phyloP scores from a whole-genome alignment of 768 basidiomycete genomes.

The Lentinula sp. region DNA sequence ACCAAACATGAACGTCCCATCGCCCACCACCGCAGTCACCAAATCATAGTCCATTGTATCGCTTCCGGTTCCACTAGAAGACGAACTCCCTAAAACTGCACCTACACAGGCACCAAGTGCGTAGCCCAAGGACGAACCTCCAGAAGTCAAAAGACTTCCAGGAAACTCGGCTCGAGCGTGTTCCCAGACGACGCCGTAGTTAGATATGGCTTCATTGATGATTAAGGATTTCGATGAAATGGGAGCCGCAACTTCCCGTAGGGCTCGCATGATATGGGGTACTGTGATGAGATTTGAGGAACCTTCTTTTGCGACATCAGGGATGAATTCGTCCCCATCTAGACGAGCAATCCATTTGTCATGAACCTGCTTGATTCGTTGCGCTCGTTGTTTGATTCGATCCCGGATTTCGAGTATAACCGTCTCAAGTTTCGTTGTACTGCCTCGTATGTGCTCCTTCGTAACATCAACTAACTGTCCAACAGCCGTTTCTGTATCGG shows the following conservation, averaged over 20 bases:
- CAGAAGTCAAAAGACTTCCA: constrained; percentile 48
- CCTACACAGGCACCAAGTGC: constrained; percentile 61
- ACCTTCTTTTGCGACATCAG: neutral
- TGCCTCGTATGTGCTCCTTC: constrained; percentile 16
- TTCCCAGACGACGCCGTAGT: constrained; percentile 46
- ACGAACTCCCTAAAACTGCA: constrained; percentile 26
- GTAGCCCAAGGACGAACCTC: constrained; percentile 67
- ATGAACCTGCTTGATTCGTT: constrained; percentile 4
- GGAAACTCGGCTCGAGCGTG: constrained; percentile 49
- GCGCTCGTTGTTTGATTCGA: constrained; percentile 1
- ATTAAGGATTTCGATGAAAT: constrained; percentile 30
- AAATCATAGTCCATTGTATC: constrained; percentile 37
- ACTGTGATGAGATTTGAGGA: constrained; percentile 28
- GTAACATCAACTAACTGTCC: constrained; percentile 38
- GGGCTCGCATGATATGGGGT: constrained; percentile 41
- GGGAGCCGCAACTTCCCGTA: constrained; percentile 29
- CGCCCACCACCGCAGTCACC: constrained; percentile 56
- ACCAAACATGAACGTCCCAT: constrained; percentile 64
- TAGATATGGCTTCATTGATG: constrained; percentile 62
- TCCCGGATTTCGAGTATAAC: neutral
- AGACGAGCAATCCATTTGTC: constrained; percentile 13
- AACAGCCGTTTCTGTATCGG: constrained; percentile 48
- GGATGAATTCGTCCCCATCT: constrained; percentile 13
- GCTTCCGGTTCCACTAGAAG: constrained; percentile 13
- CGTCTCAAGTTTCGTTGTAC: constrained; percentile 7